phyloP scores from a whole-genome alignment of 2,329 filamentous ascomycete species.

The Cordyceps tenuipes region DNA sequence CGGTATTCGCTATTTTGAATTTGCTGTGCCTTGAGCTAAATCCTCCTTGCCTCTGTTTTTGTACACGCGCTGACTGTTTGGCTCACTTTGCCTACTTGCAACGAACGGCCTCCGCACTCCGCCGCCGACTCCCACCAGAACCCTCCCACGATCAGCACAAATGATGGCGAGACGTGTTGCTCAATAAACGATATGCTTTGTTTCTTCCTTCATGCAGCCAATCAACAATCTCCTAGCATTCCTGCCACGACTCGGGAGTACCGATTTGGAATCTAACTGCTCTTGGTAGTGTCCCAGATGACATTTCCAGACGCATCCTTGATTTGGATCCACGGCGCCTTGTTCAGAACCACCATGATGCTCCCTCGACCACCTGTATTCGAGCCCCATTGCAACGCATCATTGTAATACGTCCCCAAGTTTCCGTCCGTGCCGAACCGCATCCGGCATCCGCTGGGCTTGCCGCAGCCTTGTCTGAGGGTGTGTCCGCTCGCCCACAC shows the following conservation, averaged over 20 bases:
- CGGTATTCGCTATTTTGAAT: not conserved
- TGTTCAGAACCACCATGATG: conserved; percentile 12
- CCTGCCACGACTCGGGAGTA: not conserved
- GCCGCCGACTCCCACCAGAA: not conserved
- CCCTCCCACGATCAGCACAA: too few relatives aligned
- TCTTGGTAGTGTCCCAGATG: conserved; percentile 16
- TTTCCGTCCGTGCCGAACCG: conserved; percentile 13
- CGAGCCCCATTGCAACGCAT: conserved; percentile 12
- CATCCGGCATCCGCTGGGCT: conserved; percentile 12
- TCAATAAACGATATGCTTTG: not conserved
- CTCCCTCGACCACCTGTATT: conserved; percentile 12
- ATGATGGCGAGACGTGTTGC: not conserved
- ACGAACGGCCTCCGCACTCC: not conserved
- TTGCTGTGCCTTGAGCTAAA: not conserved
- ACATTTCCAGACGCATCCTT: conserved; percentile 14
- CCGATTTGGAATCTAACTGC: not conserved
- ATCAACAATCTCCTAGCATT: not conserved
- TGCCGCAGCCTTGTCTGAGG: conserved; percentile 13
- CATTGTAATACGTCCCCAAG: conserved; percentile 12
- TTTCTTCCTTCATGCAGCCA: not conserved
- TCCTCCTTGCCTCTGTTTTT: not conserved
- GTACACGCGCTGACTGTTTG: not conserved
- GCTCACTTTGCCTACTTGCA: not conserved
- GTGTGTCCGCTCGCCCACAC: conserved; percentile 16
- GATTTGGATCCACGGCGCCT: conserved; percentile 16